Evolutionary conservation across 257 asterid species (phyloP).

Genomic region (Ehretia macrophylla): DNA sequence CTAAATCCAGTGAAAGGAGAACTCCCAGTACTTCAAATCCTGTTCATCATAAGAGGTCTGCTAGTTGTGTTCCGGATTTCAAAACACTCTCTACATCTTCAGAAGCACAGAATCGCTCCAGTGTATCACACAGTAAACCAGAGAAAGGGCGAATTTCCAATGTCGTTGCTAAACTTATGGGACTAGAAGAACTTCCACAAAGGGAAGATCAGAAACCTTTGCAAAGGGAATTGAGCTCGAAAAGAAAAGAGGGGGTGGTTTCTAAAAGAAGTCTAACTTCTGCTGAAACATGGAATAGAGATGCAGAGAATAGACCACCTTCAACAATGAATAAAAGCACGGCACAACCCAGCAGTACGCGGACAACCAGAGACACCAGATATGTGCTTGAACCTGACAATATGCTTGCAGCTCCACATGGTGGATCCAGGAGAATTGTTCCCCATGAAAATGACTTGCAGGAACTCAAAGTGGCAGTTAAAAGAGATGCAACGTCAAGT

Average conservation of each 20-base stretch:
- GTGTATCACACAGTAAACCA: conserved; percentile 28
- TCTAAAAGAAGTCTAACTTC: conserved; percentile 16
- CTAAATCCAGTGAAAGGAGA: conserved; percentile 26
- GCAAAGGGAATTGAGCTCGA: conserved; percentile 29
- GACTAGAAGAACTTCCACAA: conserved; percentile 68
- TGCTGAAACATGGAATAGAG: conserved; percentile 9
- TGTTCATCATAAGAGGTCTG: conserved; percentile 44
- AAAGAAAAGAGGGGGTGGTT: conserved; percentile 21
- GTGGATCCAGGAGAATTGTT: conserved; percentile 17
- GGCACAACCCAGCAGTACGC: conserved; percentile 12
- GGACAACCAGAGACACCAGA: conserved; percentile 26
- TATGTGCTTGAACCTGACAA: conserved; percentile 25
- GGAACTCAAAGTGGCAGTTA: conserved; percentile 15
- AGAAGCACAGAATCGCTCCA: conserved; percentile 25
- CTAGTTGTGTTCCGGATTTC: conserved; percentile 45
- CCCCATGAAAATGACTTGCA: conserved; percentile 28
- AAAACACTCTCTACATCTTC: conserved; percentile 20
- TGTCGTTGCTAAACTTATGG: conserved; percentile 92
- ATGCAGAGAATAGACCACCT: conserved; percentile 13
- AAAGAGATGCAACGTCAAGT: conserved; percentile 18
- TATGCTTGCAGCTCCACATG: conserved; percentile 12
- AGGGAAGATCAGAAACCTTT: conserved; percentile 25
- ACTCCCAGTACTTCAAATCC: conserved; percentile 20
- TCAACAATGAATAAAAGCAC: conserved; percentile 6
- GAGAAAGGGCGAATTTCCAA: conserved; percentile 74